Base-by-base conservation (phyloP, 306 rosid species). In the Cicer judaicum region DNA sequence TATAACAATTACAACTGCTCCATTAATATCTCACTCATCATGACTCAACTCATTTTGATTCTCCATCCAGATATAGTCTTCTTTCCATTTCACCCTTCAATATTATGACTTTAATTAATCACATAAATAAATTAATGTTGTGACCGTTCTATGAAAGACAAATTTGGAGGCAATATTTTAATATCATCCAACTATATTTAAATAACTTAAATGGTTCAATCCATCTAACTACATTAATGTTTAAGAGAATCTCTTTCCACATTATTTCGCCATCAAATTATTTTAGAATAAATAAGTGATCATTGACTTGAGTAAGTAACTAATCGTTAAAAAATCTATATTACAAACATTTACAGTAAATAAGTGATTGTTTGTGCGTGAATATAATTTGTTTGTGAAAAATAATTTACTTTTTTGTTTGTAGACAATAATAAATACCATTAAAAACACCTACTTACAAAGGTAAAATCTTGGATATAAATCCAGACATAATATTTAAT, bases 51-150 rank as follows among this genome's bases (percentile, higher is more conserved):
- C 0, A 24, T 59, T 8, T 24, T 29, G 18, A 59, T 29, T 59
- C 5, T 59, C 42, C 9, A 59, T 57, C 64, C 16, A 10, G 14
- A 56, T 10, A 56, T 11, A n/a, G 21, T 50, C 56, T 8, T 14
- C 56, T 56, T 38, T 21, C 63, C 19, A 7, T 56, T 38, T 50
- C 56, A 50, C 56, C 29, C 29, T 56, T 57, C 40, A 57, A 57
- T 34, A 57, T 9, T 3, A 5, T 29, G 64, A 57, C 41, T 57
- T 57, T 57, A 29, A 2, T 29, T 29, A 29, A 29, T 29, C 34
- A 29, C 34, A 29, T 29, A 29, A 29, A 2, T 29, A 24, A 24
- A 2, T 24, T 10, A 24, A 57, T 57, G 10, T 2, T 57, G 3
- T 59, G 18, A 60, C 19, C 42, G 7, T 2, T 12, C 11, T 12